Base-by-base conservation (phyloP, 352 stramenopile genomes). In the Phytophthora citrophthora region DNA sequence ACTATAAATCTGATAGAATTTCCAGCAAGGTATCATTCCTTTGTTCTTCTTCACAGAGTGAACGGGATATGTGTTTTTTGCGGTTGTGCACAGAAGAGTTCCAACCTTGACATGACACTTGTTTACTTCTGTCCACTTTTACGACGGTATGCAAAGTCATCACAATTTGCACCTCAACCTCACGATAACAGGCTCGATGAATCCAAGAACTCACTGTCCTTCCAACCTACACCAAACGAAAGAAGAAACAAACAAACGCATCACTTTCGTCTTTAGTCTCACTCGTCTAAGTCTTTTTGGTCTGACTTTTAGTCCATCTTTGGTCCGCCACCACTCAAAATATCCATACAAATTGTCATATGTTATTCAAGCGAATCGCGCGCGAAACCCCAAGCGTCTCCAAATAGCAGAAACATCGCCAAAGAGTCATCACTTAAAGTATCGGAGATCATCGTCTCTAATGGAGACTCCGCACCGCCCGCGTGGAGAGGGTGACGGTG, bases 401-500 rank as follows among this genome's bases (percentile, higher is more conserved):
- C 15, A 54, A 62, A 62, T 62, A 62, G 44, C 53, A 49, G 51
- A 12, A 41, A 32, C 18, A 36, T 34, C 18, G 41, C 34, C 54
- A 62, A n/a, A 63, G 44, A 63, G 44, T 24, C 44, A 38, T 38
- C 39, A 15, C 24, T 20, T 5, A 15, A 23, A 15, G 32, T 54
- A 44, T 43, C 13, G 15, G 41, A 62, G 43, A 43, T 51, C 40
- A 45, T 64, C 40, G n/a, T 10, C 29, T 32, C 20, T 20, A 20
- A 74, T 74, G 66, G 27, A 76, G 57, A 76, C 62, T 20, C 68
- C 68, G 24, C 56, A 51, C 13, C 68, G 56, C 39, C 46, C 44
- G 1, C 59, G 52, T 29, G 47, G 51, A 38, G 27, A 46, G 6
- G 54, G 44, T 34, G 44, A 54, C 12, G 47, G 20, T 7, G 41